Base-by-base conservation (phyloP, 78 protist species). In the Diacronema lutheri region DNA sequence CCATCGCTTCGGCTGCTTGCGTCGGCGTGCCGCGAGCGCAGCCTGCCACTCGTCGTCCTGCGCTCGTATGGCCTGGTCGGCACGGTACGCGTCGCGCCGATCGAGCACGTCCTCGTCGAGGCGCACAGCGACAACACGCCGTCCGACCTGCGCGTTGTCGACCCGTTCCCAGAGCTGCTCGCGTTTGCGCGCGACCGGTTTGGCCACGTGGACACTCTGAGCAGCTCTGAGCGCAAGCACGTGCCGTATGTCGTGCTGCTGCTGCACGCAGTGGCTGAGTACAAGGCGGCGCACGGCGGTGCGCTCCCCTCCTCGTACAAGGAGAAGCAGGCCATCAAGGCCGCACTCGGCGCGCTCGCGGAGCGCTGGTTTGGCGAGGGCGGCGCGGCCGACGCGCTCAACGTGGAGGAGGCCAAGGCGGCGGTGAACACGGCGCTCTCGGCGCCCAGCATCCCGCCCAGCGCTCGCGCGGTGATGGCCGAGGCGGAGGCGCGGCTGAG, bases 51-150 rank as follows among this genome's bases (percentile, higher is more conserved):
- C 13, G 31, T 91, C 31, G 57, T 82, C 44, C 92, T 65, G 2
- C 93, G 79, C 40, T 46, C 93, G 60, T 90, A 93, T 60, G 96
- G 97, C 46, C 81, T 88, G 58, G 76, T 93, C 66, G 98, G 98
- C 66, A 79, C 77, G 80, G 46, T 93, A 35, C 93, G 96, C 69
- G 29, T 91, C 38, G 85, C 40, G 33, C 50, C 60, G 10, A 31
- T 91, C 72, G 85, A 93, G 90, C 84, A 88, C 86, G 61, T 90
- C 91, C 72, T 68, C n/a, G 0, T 38, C n/a, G 76, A 68, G 76
- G 25, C 44, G 16, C 76, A 38, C 76, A 50, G 31, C 26, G 76
- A 16, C 76, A 12, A 68, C 76, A 31, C 20, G 33, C 33, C 66
- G 33, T 0, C 1, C 76, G 76, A 68, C 76, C 46, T 68, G 33